Evolutionary conservation across 352 stramenopile genomes (phyloP), one percentile per base, ranked within the genome.

Genomic region (Pythium oligandrum): DNA sequence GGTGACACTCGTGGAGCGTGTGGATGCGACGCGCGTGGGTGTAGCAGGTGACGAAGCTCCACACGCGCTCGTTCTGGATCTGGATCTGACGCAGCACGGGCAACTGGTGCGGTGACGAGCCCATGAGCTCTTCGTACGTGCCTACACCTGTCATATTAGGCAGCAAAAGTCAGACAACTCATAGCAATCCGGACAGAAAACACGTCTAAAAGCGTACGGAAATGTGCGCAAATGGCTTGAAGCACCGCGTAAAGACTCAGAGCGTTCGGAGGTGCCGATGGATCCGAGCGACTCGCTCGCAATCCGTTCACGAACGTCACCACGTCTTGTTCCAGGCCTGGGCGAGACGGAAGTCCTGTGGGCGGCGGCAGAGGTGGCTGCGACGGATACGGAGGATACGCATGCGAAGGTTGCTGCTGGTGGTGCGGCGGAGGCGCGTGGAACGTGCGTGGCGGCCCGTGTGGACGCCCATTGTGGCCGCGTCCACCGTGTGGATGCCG

Each of bases 41-140:
- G 56, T 81, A 92, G 55, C 79, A 89, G 11, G 79, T 87, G 46
- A 89, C 76, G 37, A 92, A 92, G 8, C 66, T 86, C 82, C 82
- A 92, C 52, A 92, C 67, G 12, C 82, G 77, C 69, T 89, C 76
- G 55, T 86, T 82, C 44, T 86, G 61, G 40, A 67, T 66, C 46
- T 89, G 73, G 33, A 92, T 44, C 34, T 90, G 75, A 0, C 74
- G 59, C 34, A 92, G 58, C 30, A 53, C 59, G 5, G 75, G 70
- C 8, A 88, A 44, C 40, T 84, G 73, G 54, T 80, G 51, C 1
- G 77, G 66, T 30, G 46, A 60, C 2, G 59, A 52, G 4, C 70
- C 78, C 45, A 82, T 57, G 2, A 87, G 66, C 26, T 88, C 74
- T 34, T 89, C 76, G 42, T 83, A 81, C 4, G 71, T 57, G 47